These are phyloP conservation scores for Chlamydomonas asymmetrica DNA, from an alignment of 139 green algal species.

Conservation along the genomic window DNA sequence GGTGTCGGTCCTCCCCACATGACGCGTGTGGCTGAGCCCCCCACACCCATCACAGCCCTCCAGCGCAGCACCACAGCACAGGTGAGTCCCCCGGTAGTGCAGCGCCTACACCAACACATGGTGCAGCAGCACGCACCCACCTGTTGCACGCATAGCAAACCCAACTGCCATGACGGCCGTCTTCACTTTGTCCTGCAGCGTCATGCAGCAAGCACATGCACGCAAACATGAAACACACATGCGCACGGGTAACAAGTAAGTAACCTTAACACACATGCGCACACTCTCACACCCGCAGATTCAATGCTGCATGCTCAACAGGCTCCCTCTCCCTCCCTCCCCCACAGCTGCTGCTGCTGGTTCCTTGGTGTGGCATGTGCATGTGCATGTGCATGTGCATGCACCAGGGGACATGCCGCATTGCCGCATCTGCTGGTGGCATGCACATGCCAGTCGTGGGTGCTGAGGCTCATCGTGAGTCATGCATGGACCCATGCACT, in stretches of 20 bases:
- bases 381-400: no score
- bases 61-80: background rate
- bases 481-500: no score
- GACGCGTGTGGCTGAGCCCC: background rate
- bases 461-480: no score
- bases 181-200: constrained; percentile 76
- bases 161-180: constrained; percentile 58
- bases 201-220: no score
- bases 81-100: background rate
- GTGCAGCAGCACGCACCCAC: constrained; percentile 13
- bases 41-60: background rate
- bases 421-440: no score
- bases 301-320: background rate
- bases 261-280: no score
- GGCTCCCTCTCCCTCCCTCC: background rate
- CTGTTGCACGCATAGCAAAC: constrained; percentile 71
- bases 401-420: no score
- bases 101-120: background rate
- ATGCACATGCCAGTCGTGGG: no score
- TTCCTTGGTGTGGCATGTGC: background rate
- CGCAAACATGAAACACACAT: no score
- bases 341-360: background rate
- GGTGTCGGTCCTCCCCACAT: no score
- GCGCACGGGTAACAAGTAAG: background rate
- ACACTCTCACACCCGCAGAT: background rate